Evolutionary conservation across 306 rosid species (phyloP).

Genomic region (Erythrophleum fordii): DNA sequence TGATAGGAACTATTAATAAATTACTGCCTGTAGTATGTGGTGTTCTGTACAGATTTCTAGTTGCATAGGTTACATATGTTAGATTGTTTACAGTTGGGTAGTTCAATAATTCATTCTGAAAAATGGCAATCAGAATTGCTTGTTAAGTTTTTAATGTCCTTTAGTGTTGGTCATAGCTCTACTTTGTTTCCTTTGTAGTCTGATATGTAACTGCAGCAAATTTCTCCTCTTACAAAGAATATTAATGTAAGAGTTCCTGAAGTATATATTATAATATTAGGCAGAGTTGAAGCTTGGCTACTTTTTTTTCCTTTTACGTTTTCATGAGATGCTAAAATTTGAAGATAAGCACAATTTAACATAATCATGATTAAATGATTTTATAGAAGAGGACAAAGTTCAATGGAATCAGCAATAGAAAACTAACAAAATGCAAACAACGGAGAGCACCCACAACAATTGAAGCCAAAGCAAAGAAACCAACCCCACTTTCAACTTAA

Average conservation of each 20-base stretch:
- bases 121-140: no score
- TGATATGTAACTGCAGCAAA: background rate
- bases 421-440: conserved; percentile 43
- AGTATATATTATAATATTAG: background rate
- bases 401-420: conserved; percentile 38
- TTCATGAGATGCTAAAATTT: background rate
- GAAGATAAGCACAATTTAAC: conserved; percentile 6
- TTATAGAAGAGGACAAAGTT: conserved; percentile 37
- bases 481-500: conserved; percentile 24
- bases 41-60: background rate
- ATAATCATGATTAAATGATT: conserved; percentile 30
- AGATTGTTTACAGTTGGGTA: background rate
- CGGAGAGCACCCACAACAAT: conserved; percentile 20
- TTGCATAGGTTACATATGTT: conserved; percentile 1
- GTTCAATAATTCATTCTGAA: background rate
- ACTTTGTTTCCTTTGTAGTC: background rate
- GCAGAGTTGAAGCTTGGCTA: background rate
- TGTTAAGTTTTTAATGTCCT: background rate
- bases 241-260: background rate
- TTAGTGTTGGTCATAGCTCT: background rate
- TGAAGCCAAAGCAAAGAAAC: conserved; percentile 39
- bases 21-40: background rate
- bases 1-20: background rate
- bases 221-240: background rate
- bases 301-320: background rate